Percentiles rank a stretch among this genome's conserved stretches.
Evolutionary conservation across 2,329 filamentous ascomycete species (phyloP).

Genomic region (Fusarium anguioides): DNA sequence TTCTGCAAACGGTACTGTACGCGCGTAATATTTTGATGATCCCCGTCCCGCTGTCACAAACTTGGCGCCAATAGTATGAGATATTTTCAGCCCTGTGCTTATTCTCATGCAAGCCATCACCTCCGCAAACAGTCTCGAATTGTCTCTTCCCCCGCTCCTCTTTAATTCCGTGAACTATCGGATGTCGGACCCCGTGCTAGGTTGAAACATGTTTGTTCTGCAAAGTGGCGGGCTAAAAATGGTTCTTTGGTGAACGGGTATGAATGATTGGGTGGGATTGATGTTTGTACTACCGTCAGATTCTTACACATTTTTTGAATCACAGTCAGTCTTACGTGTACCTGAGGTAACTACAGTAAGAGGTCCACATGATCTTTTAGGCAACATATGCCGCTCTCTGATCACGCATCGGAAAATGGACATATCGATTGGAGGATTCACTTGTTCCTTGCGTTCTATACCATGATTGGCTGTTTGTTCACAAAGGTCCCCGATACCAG

Average conservation of each 20-base stretch:
- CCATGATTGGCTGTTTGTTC: neutral
- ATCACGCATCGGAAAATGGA: too few relatives aligned
- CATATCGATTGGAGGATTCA: neutral
- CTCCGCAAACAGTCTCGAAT: slow-evolving; percentile 14
- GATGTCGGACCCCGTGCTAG: neutral
- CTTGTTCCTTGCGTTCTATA: neutral
- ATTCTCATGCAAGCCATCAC: neutral
- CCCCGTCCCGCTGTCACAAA: neutral
- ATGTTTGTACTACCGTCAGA: neutral
- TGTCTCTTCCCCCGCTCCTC: neutral
- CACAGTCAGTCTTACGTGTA: slow-evolving; percentile 8
- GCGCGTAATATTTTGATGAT: neutral
- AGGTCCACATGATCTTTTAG: neutral
- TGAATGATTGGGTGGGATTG: neutral
- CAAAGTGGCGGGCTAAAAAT: slow-evolving; percentile 12
- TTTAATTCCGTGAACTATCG: neutral
- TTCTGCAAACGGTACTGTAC: neutral
- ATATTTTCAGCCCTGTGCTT: neutral
- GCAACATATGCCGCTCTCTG: too few relatives aligned
- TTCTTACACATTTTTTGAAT: neutral
- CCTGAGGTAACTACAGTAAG: neutral
- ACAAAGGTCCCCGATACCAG: too few relatives aligned
- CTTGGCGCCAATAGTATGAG: neutral
- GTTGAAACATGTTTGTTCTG: neutral
- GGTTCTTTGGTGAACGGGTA: neutral